phyloP scores from a whole-genome alignment of 2,329 filamentous ascomycete genomes.

The Fusarium irregulare region DNA sequence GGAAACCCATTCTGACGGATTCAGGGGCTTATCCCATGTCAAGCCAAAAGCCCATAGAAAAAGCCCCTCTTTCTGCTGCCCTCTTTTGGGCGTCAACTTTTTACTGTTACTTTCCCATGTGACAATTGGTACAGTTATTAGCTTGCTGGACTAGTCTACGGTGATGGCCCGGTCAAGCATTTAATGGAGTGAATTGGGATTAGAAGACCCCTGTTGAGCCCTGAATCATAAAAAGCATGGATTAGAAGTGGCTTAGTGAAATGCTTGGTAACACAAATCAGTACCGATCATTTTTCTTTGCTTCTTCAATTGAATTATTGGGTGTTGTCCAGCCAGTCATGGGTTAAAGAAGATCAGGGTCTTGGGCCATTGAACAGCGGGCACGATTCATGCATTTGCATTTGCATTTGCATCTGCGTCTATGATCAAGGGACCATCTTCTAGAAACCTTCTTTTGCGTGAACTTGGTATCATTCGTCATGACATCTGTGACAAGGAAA shows the following conservation, averaged over 20 bases:
- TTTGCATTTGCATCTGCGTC: not conserved
- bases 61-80: conserved; percentile 5
- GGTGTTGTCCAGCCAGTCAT: not conserved
- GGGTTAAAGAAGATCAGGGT: conserved; percentile 8
- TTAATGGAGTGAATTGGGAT: not conserved
- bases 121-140: not conserved
- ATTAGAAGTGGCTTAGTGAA: conserved; percentile 14
- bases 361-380: conserved; percentile 7
- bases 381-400: conserved; percentile 21
- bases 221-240: conserved; percentile 31
- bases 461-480: not conserved
- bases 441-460: conserved; percentile 18
- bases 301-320: not conserved
- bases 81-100: conserved; percentile 32
- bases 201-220: conserved; percentile 34
- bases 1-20: conserved; percentile 33
- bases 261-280: conserved; percentile 26
- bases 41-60: conserved; percentile 14
- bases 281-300: conserved; percentile 6
- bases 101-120: conserved; percentile 19
- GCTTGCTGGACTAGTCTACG: not conserved
- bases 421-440: conserved; percentile 4
- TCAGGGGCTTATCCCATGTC: conserved; percentile 41
- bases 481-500: not conserved
- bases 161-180: not conserved